Evolutionary conservation across 2,329 filamentous ascomycete genomes (phyloP).

Genomic region (Nemania sp.): DNA sequence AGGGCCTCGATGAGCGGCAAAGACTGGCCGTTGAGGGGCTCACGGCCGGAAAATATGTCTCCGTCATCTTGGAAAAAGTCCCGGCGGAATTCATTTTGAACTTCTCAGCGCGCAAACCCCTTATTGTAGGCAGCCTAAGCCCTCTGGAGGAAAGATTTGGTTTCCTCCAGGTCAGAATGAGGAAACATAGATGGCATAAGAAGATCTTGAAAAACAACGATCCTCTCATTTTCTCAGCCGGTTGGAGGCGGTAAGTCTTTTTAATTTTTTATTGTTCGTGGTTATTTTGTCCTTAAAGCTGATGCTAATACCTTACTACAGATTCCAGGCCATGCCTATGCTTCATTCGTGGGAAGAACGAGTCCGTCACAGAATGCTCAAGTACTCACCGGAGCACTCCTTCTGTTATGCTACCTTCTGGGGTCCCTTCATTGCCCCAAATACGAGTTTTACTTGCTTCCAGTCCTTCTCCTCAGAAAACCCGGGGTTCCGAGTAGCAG

Average conservation of each 20-base stretch:
- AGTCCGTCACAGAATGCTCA: conserved; percentile 95
- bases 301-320: conserved; percentile 28
- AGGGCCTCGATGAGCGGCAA: conserved; percentile 85
- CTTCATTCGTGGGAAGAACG: conserved; percentile 57
- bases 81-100: conserved; percentile 88
- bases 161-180: conserved; percentile 95
- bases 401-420: conserved; percentile 98
- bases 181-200: conserved; percentile 98
- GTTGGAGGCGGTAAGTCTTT: conserved; percentile 84
- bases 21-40: conserved; percentile 88
- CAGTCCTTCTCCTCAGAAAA: conserved; percentile 87
- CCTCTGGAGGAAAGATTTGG: conserved; percentile 96
- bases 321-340: conserved; percentile 42
- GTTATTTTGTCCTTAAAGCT: conserved; percentile 52
- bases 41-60: conserved; percentile 91
- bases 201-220: conserved; percentile 99
- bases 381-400: conserved; percentile 99
- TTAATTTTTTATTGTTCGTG: conserved; percentile 60
- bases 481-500: conserved; percentile 92
- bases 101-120: conserved; percentile 84
- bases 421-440: conserved; percentile 92
- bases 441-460: conserved; percentile 94
- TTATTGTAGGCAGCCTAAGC: conserved; percentile 91
- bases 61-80: conserved; percentile 88
- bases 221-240: conserved; percentile 94